Conservation (phyloP, 2,329 filamentous ascomycete species). For the Orbilia blumenaviensis region DNA sequence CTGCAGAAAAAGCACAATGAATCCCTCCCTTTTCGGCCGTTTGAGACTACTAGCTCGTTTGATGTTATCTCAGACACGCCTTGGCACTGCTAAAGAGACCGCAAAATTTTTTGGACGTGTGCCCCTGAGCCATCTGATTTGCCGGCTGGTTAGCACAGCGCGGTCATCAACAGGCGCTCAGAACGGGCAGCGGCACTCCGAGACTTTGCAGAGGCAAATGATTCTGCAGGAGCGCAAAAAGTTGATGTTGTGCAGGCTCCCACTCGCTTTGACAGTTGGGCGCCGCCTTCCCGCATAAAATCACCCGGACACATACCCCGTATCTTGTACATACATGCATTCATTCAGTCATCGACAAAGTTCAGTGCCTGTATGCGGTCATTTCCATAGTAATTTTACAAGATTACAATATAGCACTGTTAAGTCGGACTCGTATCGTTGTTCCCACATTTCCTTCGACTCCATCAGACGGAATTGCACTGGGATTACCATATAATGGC, state of each 20-base stretch:
- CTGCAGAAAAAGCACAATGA: conserved; percentile 40
- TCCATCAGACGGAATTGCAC: background rate
- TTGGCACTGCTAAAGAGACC: conserved; percentile 25
- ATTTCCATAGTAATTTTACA: conserved; percentile 10
- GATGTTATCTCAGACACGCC: conserved; percentile 52
- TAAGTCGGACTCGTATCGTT: conserved; percentile 12
- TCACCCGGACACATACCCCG: background rate
- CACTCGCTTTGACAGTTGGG: background rate
- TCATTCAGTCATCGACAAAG: no score
- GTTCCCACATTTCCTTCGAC: background rate
- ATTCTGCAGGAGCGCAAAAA: conserved; percentile 5
- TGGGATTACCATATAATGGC: conserved; percentile 7
- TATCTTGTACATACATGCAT: no score
- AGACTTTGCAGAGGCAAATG: conserved; percentile 22
- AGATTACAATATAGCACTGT: conserved; percentile 6
- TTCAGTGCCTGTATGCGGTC: background rate
- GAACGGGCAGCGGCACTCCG: conserved; percentile 5
- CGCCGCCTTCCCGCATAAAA: conserved; percentile 11
- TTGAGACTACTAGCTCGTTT: conserved; percentile 50
- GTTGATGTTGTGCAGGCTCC: conserved; percentile 2
- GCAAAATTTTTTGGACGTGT: conserved; percentile 13
- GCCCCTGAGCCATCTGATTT: conserved; percentile 50
- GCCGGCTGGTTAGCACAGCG: conserved; percentile 16
- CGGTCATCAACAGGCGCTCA: conserved; percentile 45
- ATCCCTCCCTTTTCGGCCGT: conserved; percentile 35